phyloP scores from a whole-genome alignment of 2,329 filamentous ascomycete genomes.

The Alternaria sp. region DNA sequence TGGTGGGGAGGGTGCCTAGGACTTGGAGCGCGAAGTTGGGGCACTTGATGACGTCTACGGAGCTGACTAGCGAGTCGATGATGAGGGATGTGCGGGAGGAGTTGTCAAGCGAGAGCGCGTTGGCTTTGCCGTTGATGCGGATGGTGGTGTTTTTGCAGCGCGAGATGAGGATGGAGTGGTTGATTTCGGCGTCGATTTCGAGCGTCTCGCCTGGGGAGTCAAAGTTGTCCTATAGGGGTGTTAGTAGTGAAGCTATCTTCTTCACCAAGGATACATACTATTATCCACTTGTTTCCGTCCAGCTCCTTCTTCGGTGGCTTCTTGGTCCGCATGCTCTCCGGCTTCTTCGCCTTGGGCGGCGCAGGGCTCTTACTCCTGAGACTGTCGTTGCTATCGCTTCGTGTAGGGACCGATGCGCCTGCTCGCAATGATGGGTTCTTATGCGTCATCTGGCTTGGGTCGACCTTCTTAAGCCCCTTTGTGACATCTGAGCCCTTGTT shows the following conservation, averaged over 20 bases:
- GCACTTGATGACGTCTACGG: constrained; percentile 93
- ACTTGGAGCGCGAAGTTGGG: constrained; percentile 95
- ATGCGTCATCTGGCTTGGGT: constrained; percentile 96
- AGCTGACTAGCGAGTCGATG: constrained; percentile 86
- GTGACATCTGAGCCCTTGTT: constrained; percentile 92
- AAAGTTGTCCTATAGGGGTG: constrained; percentile 73
- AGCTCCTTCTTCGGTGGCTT: constrained; percentile 57
- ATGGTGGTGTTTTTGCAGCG: constrained; percentile 91
- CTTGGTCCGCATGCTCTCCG: constrained; percentile 57
- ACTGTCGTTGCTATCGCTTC: constrained; percentile 57
- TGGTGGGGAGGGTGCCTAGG: constrained; percentile 80
- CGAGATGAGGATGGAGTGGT: constrained; percentile 89
- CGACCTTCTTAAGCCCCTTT: constrained; percentile 87
- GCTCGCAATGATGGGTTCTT: constrained; percentile 91
- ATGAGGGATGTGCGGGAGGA: constrained; percentile 82
- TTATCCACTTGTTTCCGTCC: constrained; percentile 83
- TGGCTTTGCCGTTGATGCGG: constrained; percentile 89
- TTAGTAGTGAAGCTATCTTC: constrained; percentile 1
- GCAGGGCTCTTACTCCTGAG: constrained; percentile 79
- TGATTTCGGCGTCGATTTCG: constrained; percentile 79
- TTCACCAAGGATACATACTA: constrained; percentile 57
- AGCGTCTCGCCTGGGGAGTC: constrained; percentile 76
- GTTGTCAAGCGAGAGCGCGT: constrained; percentile 96
- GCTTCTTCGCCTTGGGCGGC: constrained; percentile 71
- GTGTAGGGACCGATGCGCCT: constrained; percentile 69